A percentile compares a stretch with the other conserved stretches of the same genome.
These are phyloP conservation scores for Coemansia sp. DNA, from an alignment of 192 early-diverging fungal species.

Conservation along the genomic window DNA sequence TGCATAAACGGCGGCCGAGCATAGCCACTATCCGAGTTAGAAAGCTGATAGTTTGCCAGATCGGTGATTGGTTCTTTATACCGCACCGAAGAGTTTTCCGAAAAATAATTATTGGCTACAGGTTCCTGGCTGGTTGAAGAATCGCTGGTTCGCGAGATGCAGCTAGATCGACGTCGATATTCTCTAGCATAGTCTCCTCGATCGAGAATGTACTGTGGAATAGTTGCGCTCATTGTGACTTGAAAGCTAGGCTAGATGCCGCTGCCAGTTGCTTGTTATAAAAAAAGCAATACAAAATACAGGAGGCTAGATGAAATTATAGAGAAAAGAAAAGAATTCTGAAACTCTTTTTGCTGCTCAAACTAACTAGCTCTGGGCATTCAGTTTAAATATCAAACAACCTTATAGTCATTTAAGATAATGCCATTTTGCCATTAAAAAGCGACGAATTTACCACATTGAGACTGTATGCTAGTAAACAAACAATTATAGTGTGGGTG, in stretches of 20 bases:
- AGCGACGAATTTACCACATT: too few species aligned
- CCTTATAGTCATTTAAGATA: too few species aligned
- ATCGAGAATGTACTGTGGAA: conserved; percentile 45
- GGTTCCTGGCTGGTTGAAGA: conserved; percentile 16
- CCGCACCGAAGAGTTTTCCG: not conserved
- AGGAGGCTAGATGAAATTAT: not conserved
- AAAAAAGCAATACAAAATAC: not conserved
- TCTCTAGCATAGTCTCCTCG: conserved; percentile 40
- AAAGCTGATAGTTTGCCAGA: not conserved
- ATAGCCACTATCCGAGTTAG: too few species aligned
- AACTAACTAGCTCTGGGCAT: not conserved
- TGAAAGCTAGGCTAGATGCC: not conserved
- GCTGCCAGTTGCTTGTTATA: too few species aligned
- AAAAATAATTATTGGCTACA: not conserved
- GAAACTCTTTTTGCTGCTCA: conserved; percentile 6
- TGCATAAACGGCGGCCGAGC: too few species aligned
- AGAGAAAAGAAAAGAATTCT: conserved; percentile 7
- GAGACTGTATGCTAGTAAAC: too few species aligned
- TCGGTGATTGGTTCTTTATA: not conserved
- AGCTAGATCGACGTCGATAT: conserved; percentile 45
- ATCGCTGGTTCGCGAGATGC: conserved; percentile 41
- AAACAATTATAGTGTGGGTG: too few species aligned
- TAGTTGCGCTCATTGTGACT: conserved; percentile 8
- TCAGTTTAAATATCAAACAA: too few species aligned
- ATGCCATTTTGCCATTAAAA: too few species aligned